Conservation (phyloP, 805 yeast genomes). For the Candida alai region DNA sequence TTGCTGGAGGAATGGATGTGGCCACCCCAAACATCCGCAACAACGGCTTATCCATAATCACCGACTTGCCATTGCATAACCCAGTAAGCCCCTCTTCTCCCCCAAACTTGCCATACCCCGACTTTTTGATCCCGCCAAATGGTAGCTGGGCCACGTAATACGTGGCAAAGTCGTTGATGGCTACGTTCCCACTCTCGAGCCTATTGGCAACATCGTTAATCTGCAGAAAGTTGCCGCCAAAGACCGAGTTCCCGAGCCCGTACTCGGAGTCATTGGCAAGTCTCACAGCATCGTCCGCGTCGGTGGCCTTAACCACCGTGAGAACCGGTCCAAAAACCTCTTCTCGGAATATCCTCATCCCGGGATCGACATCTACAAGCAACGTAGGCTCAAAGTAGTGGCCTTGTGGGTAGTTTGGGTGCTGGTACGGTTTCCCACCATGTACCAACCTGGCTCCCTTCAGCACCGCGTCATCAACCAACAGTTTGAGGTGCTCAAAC, state of each 20-base stretch:
- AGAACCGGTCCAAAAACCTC: slow-evolving; percentile 95
- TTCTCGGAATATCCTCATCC: slow-evolving; percentile 75
- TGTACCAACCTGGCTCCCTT: slow-evolving; percentile 75
- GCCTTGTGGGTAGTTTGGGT: slow-evolving; percentile 94
- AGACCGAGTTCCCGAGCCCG: slow-evolving; percentile 91
- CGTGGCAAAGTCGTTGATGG: slow-evolving; percentile 97
- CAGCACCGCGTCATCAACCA: slow-evolving; percentile 68
- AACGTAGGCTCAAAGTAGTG: slow-evolving; percentile 91
- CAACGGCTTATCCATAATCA: slow-evolving; percentile 80
- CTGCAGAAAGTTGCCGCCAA: slow-evolving; percentile 59
- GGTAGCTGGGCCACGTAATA: slow-evolving; percentile 94
- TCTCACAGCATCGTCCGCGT: slow-evolving; percentile 62
- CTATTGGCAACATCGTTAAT: slow-evolving; percentile 61
- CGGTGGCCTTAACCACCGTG: slow-evolving; percentile 69
- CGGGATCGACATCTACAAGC: slow-evolving; percentile 70
- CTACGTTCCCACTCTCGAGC: slow-evolving; percentile 84
- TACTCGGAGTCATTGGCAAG: slow-evolving; percentile 82
- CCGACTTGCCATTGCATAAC: slow-evolving; percentile 78
- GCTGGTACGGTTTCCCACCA: slow-evolving; percentile 80
- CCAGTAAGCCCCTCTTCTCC: slow-evolving; percentile 97
- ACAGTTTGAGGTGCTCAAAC: slow-evolving; percentile 60
- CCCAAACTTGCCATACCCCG: slow-evolving; percentile 97
- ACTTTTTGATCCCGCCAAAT: slow-evolving; percentile 89
- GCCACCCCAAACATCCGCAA: slow-evolving; percentile 54
- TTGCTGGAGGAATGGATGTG: slow-evolving; percentile 78